A percentile compares a stretch with the other conserved stretches of the same genome.
Evolutionary conservation across 768 basidiomycete species (phyloP).

Genomic region (Leccinum subgranulosum): DNA sequence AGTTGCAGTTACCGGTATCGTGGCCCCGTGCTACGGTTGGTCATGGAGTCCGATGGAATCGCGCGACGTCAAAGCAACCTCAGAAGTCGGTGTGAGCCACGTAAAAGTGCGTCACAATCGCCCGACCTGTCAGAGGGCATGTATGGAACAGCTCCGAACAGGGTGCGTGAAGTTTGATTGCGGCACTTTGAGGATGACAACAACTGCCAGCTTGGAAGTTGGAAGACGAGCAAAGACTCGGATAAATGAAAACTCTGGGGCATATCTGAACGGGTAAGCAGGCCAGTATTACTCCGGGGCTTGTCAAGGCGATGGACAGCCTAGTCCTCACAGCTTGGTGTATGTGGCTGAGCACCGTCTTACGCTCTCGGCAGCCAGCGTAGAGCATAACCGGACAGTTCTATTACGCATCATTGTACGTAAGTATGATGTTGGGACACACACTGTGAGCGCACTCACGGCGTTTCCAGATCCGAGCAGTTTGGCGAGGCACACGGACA

Average conservation of each 20-base stretch:
- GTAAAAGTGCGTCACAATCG: neutral
- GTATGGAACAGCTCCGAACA: neutral
- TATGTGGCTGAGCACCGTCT: too few relatives aligned
- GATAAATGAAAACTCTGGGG: neutral
- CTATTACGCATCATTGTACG: neutral
- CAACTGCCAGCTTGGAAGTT: neutral
- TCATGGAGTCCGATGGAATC: neutral
- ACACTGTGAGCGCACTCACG: neutral
- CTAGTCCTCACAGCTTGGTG: too few relatives aligned
- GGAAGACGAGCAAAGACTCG: neutral
- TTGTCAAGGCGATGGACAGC: too few relatives aligned
- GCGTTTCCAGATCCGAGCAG: neutral
- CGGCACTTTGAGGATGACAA: neutral
- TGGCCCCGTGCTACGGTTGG: neutral
- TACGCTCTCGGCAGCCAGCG: too few relatives aligned
- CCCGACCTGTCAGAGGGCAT: too few relatives aligned
- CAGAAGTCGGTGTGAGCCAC: neutral
- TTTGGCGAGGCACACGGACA: neutral
- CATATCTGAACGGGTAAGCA: too few relatives aligned
- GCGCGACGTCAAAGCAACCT: neutral
- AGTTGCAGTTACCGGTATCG: neutral
- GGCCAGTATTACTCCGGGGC: too few relatives aligned
- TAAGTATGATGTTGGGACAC: neutral
- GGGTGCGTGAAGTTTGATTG: neutral
- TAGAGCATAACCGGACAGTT: too few relatives aligned